phyloP scores from a whole-genome alignment of 1,284 basidiomycete species.

The Ceratobasidium sp. region DNA sequence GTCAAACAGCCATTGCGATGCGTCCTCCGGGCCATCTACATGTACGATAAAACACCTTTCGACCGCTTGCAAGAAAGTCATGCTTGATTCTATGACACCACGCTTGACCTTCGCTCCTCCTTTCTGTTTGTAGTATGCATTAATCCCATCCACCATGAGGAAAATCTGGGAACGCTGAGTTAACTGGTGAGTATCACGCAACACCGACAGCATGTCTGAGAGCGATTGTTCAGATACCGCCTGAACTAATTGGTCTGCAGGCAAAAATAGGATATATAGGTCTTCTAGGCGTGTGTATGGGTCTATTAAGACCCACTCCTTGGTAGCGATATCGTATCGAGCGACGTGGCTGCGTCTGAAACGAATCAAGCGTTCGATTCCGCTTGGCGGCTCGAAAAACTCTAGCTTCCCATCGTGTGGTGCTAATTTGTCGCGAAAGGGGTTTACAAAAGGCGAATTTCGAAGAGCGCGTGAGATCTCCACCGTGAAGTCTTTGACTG shows the following conservation, averaged over 20 bases:
- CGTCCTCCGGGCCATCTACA: slow-evolving; percentile 27
- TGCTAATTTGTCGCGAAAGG: slow-evolving; percentile 7
- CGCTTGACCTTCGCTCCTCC: slow-evolving; percentile 3
- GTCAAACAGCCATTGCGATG: slow-evolving; percentile 42
- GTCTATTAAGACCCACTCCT: slow-evolving; percentile 41
- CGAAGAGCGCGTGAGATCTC: slow-evolving; percentile 34
- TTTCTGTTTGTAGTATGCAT: slow-evolving; percentile 36
- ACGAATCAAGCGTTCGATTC: slow-evolving; percentile 34
- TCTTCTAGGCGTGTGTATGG: slow-evolving; percentile 40
- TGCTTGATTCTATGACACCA: slow-evolving; percentile 6
- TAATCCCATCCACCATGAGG: slow-evolving; percentile 42
- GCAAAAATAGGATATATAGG: slow-evolving; percentile 36
- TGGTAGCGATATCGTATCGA: slow-evolving; percentile 29
- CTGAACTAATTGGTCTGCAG: slow-evolving; percentile 23
- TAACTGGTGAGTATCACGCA: slow-evolving; percentile 21
- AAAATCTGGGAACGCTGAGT: slow-evolving; percentile 38
- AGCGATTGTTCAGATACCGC: slow-evolving; percentile 17
- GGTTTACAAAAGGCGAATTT: slow-evolving; percentile 4
- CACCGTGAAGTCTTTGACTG: slow-evolving; percentile 41
- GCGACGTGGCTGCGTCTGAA: slow-evolving; percentile 42
- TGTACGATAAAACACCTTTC: slow-evolving; percentile 43
- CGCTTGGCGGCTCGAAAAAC: slow-evolving; percentile 21
- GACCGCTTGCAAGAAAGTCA: slow-evolving; percentile 39
- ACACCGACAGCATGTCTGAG: neutral
- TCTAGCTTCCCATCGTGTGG: neutral